Evolutionary conservation across 2,329 filamentous ascomycete species (phyloP).

Genomic region (Bipolaris sorokiniana): DNA sequence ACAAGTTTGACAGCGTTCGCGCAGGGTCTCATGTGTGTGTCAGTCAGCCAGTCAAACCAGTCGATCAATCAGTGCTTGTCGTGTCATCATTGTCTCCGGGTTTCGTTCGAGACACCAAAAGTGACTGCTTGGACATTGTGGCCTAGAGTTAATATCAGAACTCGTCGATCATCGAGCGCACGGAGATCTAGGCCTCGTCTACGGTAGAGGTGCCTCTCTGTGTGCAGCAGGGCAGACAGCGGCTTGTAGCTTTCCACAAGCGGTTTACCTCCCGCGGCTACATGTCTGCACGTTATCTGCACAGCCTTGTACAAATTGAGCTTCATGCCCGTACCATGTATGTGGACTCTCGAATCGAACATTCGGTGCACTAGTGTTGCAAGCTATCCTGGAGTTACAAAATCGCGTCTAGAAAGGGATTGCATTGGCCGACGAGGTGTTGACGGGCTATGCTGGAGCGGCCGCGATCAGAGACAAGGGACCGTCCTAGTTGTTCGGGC

Average conservation of each 20-base stretch:
- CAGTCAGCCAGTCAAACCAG: neutral
- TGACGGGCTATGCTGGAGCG: neutral
- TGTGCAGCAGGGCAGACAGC: slow-evolving; percentile 3
- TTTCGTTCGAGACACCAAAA: neutral
- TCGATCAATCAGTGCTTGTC: neutral
- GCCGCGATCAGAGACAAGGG: slow-evolving; percentile 5
- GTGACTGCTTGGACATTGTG: slow-evolving; percentile 3
- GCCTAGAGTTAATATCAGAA: slow-evolving; percentile 8
- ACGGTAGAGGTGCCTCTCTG: neutral
- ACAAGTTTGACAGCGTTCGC: neutral
- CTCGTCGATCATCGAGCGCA: slow-evolving; percentile 5
- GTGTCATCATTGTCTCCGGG: neutral
- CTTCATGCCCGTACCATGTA: slow-evolving; percentile 15
- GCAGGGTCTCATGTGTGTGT: neutral
- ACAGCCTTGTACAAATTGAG: slow-evolving; percentile 18
- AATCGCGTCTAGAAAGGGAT: neutral
- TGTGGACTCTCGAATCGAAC: slow-evolving; percentile 15
- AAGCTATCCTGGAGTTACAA: slow-evolving; percentile 3
- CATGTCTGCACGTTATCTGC: slow-evolving; percentile 21
- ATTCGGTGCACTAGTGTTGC: slow-evolving; percentile 18
- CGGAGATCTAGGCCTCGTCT: slow-evolving; percentile 7
- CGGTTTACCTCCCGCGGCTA: slow-evolving; percentile 22
- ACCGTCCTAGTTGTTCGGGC: slow-evolving; percentile 2
- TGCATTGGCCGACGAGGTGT: neutral
- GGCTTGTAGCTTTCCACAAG: slow-evolving; percentile 10